Evolutionary conservation across 2,329 filamentous ascomycete genomes (phyloP).

Genomic region (Paecilomyces fulvus): DNA sequence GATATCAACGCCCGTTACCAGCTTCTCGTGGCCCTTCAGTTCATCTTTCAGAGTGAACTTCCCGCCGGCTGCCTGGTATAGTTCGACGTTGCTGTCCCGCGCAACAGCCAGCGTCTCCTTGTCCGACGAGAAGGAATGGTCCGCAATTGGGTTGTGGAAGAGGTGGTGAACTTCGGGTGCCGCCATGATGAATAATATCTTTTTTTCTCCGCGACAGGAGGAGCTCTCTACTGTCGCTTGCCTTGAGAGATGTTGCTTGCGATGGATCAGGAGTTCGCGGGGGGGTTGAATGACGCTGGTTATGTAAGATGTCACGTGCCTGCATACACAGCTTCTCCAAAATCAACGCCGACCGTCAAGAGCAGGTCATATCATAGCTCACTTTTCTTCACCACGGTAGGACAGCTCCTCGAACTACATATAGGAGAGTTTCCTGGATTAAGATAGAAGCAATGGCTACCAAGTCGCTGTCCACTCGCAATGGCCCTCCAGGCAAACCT

Average conservation of each 20-base stretch:
- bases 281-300: background rate
- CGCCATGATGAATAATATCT: slow-evolving; percentile 54
- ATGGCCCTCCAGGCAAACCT: slow-evolving; percentile 28
- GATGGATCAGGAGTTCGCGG: slow-evolving; percentile 3
- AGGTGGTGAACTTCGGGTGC: slow-evolving; percentile 89
- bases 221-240: slow-evolving; percentile 90
- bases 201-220: slow-evolving; percentile 60
- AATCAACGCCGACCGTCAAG: background rate
- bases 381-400: background rate
- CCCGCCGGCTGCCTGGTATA: slow-evolving; percentile 66
- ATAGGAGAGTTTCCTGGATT: background rate
- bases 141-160: slow-evolving; percentile 91
- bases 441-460: slow-evolving; percentile 24
- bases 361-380: background rate
- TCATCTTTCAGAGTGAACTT: slow-evolving; percentile 82
- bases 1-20: slow-evolving; percentile 91
- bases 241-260: slow-evolving; percentile 4
- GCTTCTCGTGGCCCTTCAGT: slow-evolving; percentile 94
- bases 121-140: slow-evolving; percentile 97
- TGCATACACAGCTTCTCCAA: background rate
- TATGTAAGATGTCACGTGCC: background rate
- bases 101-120: slow-evolving; percentile 81
- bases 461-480: slow-evolving; percentile 32
- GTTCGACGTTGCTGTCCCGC: slow-evolving; percentile 80
- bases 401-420: background rate